A percentile compares a stretch with the other conserved stretches of the same genome.
Evolutionary conservation across 108 stramenopile genomes (phyloP).

Genomic region (Seminavis robusta): DNA sequence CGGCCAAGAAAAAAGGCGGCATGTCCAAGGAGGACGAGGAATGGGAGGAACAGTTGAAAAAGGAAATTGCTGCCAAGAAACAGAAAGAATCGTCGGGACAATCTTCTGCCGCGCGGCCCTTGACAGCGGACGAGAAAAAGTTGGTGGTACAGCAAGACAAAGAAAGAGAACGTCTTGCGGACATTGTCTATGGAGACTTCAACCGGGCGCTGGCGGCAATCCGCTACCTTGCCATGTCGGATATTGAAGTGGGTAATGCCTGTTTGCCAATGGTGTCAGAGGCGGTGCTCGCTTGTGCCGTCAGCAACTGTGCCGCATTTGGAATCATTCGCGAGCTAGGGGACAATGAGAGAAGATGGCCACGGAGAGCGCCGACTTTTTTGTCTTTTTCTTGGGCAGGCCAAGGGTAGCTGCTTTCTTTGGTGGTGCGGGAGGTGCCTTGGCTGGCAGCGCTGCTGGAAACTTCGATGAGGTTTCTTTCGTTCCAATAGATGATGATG

Average conservation of each 20-base stretch:
- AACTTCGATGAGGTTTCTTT: too few species aligned
- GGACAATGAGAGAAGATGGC: too few species aligned
- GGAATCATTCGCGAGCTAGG: constrained; percentile 23
- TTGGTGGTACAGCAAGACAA: constrained; percentile 47
- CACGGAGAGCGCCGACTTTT: too few species aligned
- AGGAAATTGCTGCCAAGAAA: constrained; percentile 73
- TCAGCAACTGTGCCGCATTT: constrained; percentile 48
- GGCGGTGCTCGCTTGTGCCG: constrained; percentile 39
- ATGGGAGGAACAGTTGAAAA: constrained; percentile 85
- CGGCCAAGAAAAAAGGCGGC: constrained; percentile 26
- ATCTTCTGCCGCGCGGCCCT: constrained; percentile 1
- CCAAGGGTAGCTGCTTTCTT: too few species aligned
- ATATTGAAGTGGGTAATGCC: constrained; percentile 85
- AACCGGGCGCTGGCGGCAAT: constrained; percentile 48
- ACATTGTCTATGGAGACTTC: constrained; percentile 34
- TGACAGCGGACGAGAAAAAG: constrained; percentile 63
- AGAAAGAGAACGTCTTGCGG: constrained; percentile 26
- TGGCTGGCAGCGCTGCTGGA: too few species aligned
- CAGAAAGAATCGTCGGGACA: constrained; percentile 12
- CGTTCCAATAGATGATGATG: too few species aligned
- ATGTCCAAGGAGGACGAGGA: constrained; percentile 79
- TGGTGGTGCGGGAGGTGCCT: too few species aligned
- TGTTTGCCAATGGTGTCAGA: constrained; percentile 50
- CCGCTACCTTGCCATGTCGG: constrained; percentile 52
- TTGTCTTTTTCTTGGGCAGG: too few species aligned